Evolutionary conservation across 108 stramenopile species (phyloP), one percentile per base, ranked within the genome.

Genomic region (Nitzschia sp.): DNA sequence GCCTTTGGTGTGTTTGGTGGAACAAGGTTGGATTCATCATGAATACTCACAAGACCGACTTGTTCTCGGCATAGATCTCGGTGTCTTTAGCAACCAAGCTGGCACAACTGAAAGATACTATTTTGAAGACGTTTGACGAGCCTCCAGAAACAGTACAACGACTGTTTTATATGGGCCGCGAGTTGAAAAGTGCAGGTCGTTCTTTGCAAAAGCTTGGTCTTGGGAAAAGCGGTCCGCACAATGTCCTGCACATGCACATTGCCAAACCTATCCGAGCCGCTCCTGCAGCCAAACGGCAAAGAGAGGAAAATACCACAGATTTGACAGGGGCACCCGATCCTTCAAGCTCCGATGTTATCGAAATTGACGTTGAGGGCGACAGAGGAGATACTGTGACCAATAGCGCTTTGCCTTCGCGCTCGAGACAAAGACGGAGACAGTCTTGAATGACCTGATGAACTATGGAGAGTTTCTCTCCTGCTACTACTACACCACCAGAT

Each of bases 121-220:
- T 75, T 10, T 66, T 46, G 0, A 60, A 67, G 17, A 38, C 63
- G 21, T 68, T 51, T 34, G 56, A 53, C 46, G 61, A 57, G 29
- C 42, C 67, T 29, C 46, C 58, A 14, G 58, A 39, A 19, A 40
- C 12, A 24, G 52, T 78, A n/a, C 90, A 91, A 63, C 77, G 90
- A n/a, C 42, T 91, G 8, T 91, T 91, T 79, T 77, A 87, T 66
- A 56, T 91, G 24, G 90, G 90, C 3, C 52, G 84, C 20, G 90
- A 91, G 63, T 67, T 91, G 17, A 91, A 91, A 63, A 76, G 80
- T 19, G 76, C 75, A 8, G 81, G 81, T 40, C 84, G 90, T 19
- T 65, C 77, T 0, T 59, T 91, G 37, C 21, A 76, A 11, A 75
- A 71, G 19, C 64, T 91, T 41, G 86, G 86, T 0, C 57, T 86